Base-by-base conservation (phyloP, 495 filamentous ascomycete species). In the Collariella sp. region DNA sequence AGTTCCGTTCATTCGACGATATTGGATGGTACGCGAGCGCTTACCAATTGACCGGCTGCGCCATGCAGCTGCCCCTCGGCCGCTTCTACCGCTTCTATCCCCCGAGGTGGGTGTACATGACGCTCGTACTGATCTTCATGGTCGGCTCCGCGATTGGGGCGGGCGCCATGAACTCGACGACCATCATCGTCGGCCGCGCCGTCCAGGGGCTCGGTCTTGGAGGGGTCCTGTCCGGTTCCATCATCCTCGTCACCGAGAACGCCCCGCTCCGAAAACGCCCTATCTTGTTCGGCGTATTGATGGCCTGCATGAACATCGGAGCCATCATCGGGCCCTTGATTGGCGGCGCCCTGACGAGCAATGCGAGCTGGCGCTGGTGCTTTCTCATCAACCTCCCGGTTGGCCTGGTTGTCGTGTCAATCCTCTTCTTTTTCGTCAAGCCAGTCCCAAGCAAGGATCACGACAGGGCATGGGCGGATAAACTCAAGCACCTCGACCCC, bases 301-400 rank as follows among this genome's bases (percentile, higher is more conserved):
- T 84, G 15, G 81, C 74, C 36, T 89, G 89, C 79, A 90, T 81
- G 68, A 87, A 85, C 3, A 76, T 93, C 54, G 86, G 88, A 0
- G 62, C 62, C n/a, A 61, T 68, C 9, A 9, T 31, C 18, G 70
- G 68, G 5, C 69, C 70, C 35, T 39, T 71, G 0, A 48, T 80
- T 0, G 78, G 78, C 10, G 78, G 78, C 4, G 72, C 66, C 3
- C 75, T 81, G 46, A 79, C 75, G 0, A 66, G 72, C 6, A 55
- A 58, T 2, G 57, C 62, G 19, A 66, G 59, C 29, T 76, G 73
- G 73, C 54, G 73, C 43, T 76, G 72, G 72, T 74, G 74, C 53
- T 76, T 76, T 52, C 72, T 72, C 54, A 67, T 75, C 58, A 75
- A 74, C 40, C 60, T 76, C 0, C 73, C 72, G 4, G 47, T 73